Evolutionary conservation across 2,329 filamentous ascomycete species (phyloP).

Genomic region (Fusarium albosuccineum): DNA sequence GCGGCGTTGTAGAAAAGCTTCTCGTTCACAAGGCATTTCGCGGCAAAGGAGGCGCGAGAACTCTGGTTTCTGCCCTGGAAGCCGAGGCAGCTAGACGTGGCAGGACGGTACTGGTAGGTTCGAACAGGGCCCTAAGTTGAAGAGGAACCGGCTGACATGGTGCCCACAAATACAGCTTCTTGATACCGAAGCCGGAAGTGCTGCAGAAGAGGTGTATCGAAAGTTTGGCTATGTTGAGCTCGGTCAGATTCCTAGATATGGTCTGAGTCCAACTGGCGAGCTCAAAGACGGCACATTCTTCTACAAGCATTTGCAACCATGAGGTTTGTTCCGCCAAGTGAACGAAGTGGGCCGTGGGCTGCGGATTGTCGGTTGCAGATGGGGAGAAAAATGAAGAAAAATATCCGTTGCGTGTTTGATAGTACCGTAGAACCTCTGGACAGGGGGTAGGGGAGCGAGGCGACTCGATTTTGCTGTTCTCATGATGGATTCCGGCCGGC

Average conservation of each 20-base stretch:
- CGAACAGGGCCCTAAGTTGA: neutral
- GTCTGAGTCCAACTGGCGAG: constrained; percentile 61
- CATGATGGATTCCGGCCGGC: constrained; percentile 28
- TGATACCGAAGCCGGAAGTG: constrained; percentile 65
- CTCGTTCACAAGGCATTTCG: constrained; percentile 67
- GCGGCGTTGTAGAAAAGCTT: constrained; percentile 69
- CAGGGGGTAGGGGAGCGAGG: constrained; percentile 40
- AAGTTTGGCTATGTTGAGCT: constrained; percentile 68
- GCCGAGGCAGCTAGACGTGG: constrained; percentile 62
- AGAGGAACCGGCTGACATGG: neutral
- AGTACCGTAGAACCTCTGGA: constrained; percentile 35
- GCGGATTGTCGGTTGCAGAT: neutral
- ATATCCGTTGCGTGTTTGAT: constrained; percentile 2
- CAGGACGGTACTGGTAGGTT: constrained; percentile 66
- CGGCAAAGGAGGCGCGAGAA: constrained; percentile 63
- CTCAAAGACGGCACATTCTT: constrained; percentile 67
- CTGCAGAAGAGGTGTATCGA: constrained; percentile 66
- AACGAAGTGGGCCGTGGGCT: neutral
- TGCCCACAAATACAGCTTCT: constrained; percentile 55
- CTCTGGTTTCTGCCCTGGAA: constrained; percentile 68
- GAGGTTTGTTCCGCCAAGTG: neutral
- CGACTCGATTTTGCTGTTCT: constrained; percentile 44
- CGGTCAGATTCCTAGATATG: constrained; percentile 68
- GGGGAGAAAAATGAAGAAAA: neutral
- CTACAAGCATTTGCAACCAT: constrained; percentile 66